Evolutionary conservation across 495 filamentous ascomycete species (phyloP).

Genomic region (Hypoxylon trugodes): DNA sequence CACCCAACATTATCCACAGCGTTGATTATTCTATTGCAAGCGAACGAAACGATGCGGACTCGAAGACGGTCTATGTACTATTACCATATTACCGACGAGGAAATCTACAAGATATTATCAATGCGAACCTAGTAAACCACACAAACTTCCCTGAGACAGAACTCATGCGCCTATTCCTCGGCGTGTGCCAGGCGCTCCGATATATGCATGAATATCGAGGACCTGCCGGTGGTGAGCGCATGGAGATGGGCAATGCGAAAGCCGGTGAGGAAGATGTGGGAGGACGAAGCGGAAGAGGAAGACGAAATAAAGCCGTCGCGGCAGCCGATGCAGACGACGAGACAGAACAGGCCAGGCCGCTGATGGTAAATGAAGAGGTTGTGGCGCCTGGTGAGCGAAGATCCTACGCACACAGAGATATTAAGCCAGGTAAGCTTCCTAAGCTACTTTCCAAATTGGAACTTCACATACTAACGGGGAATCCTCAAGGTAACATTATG

Average conservation of each 20-base stretch:
- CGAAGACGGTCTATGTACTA: constrained; percentile 95
- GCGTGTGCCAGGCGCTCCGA: constrained; percentile 86
- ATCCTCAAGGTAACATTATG: constrained; percentile 85
- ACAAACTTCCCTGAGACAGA: constrained; percentile 84
- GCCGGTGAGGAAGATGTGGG: constrained; percentile 49
- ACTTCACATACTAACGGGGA: constrained; percentile 27
- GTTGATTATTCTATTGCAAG: constrained; percentile 77
- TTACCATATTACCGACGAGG: constrained; percentile 94
- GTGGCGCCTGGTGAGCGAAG: constrained; percentile 73
- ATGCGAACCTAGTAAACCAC: constrained; percentile 97
- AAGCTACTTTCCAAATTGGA: neutral
- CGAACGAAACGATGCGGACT: constrained; percentile 68
- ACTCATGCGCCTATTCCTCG: constrained; percentile 89
- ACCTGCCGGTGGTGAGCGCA: constrained; percentile 59
- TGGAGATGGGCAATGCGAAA: constrained; percentile 48
- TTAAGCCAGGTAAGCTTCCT: constrained; percentile 81
- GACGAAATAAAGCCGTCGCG: constrained; percentile 55
- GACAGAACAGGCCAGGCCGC: constrained; percentile 74
- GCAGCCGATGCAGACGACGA: constrained; percentile 70
- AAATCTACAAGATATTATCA: constrained; percentile 97
- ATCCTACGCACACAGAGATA: constrained; percentile 94
- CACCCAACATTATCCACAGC: constrained; percentile 87
- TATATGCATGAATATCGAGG: constrained; percentile 88
- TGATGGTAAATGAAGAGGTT: constrained; percentile 86
- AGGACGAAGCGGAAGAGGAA: constrained; percentile 67